Percentiles rank a stretch among this genome's conserved stretches.
These are phyloP conservation scores for Dendrothele bispora DNA, from an alignment of 768 basidiomycete species.

Conservation along the genomic window DNA sequence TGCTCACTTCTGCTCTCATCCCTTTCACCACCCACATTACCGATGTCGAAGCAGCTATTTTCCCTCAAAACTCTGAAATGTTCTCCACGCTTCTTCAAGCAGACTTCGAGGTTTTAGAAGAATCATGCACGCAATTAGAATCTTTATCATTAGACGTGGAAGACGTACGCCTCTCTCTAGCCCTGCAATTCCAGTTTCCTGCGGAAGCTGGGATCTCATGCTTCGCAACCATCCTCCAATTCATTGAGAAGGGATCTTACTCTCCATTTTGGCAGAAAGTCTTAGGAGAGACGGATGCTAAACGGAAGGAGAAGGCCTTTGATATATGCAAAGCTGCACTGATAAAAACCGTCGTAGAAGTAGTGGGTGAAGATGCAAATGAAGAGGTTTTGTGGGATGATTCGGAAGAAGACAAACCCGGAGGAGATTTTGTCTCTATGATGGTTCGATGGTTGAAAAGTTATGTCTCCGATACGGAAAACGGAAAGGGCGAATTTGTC, in stretches of 20 bases:
- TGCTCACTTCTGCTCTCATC: conserved; percentile 56
- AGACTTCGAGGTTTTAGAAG: conserved; percentile 74
- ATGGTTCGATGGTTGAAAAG: conserved; percentile 77
- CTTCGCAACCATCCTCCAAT: conserved; percentile 63
- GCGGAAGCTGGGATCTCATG: conserved; percentile 58
- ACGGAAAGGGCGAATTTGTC: conserved; percentile 19
- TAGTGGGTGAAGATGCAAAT: conserved; percentile 80
- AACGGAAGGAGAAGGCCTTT: conserved; percentile 68
- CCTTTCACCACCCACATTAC: conserved; percentile 60
- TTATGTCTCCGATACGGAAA: conserved; percentile 44
- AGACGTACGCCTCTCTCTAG: conserved; percentile 70
- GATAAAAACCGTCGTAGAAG: conserved; percentile 83
- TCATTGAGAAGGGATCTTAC: conserved; percentile 73
- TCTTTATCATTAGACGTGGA: conserved; percentile 77
- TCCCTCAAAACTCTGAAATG: conserved; percentile 24
- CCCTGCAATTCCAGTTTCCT: conserved; percentile 60
- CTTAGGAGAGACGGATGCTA: conserved; percentile 49
- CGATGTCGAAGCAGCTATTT: conserved; percentile 36
- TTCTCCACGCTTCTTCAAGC: conserved; percentile 46
- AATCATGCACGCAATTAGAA: conserved; percentile 74
- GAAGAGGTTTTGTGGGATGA: conserved; percentile 78
- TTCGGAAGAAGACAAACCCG: conserved; percentile 51
- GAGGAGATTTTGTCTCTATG: conserved; percentile 69
- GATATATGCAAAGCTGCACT: conserved; percentile 83
- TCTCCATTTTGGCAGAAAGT: conserved; percentile 61